Evolutionary conservation across 1,284 basidiomycete species (phyloP).

Genomic region (Farysia itapuensis): DNA sequence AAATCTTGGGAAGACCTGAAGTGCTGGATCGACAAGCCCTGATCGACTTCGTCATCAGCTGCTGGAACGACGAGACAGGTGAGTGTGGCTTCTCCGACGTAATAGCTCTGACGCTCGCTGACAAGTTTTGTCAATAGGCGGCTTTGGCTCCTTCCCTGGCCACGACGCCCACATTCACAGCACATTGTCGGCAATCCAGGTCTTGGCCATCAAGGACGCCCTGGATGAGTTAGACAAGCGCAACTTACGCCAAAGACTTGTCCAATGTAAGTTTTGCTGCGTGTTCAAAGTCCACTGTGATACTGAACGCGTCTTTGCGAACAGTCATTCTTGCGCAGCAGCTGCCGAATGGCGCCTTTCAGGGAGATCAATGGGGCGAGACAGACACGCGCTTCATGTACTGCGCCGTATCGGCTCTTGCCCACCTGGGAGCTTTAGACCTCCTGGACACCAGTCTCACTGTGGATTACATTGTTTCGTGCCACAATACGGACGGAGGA

Average conservation of each 20-base stretch:
- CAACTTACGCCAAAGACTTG: slow-evolving; percentile 65
- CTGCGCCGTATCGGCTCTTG: slow-evolving; percentile 78
- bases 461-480: slow-evolving; percentile 73
- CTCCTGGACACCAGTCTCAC: slow-evolving; percentile 65
- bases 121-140: slow-evolving; percentile 63
- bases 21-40: slow-evolving; percentile 79
- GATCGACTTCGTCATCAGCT: slow-evolving; percentile 85
- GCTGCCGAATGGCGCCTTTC: slow-evolving; percentile 71
- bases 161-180: slow-evolving; percentile 89
- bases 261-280: slow-evolving; percentile 69
- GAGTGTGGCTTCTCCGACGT: slow-evolving; percentile 3
- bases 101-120: background rate
- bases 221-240: slow-evolving; percentile 66
- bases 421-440: slow-evolving; percentile 70
- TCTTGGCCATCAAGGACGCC: slow-evolving; percentile 82
- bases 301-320: too few species aligned
- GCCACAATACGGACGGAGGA: slow-evolving; percentile 92
- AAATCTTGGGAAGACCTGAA: slow-evolving; percentile 75
- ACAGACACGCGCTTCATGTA: slow-evolving; percentile 89
- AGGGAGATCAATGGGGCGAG: slow-evolving; percentile 88
- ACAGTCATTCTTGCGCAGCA: slow-evolving; percentile 73
- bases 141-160: slow-evolving; percentile 84
- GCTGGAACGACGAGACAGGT: slow-evolving; percentile 69
- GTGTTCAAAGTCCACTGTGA: too few species aligned
- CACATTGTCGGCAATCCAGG: slow-evolving; percentile 88